A percentile compares a stretch with the other conserved stretches of the same genome.
Evolutionary conservation across 2,329 filamentous ascomycete genomes (phyloP).

Genomic region (Botrytis elliptica): DNA sequence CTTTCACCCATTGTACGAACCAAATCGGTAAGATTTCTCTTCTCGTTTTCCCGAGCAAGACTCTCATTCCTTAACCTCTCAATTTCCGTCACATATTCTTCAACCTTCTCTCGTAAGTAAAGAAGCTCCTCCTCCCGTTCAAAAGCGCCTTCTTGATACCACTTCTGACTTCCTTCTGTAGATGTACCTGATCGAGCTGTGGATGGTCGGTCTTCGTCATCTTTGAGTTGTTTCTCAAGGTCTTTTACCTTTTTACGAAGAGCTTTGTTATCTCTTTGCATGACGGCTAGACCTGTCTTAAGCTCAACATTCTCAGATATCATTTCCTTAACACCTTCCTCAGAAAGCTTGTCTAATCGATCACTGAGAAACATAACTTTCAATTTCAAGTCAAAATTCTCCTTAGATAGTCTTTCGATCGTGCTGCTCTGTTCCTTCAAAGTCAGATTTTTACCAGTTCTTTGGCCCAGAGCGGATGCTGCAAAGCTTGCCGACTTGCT

Average conservation of each 20-base stretch:
- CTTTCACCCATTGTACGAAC: slow-evolving; percentile 63
- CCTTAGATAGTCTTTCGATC: slow-evolving; percentile 92
- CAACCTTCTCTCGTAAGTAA: slow-evolving; percentile 80
- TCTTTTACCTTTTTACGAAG: slow-evolving; percentile 80
- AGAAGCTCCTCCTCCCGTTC: slow-evolving; percentile 83
- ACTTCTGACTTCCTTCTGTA: slow-evolving; percentile 53
- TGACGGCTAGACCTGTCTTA: slow-evolving; percentile 82
- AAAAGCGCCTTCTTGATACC: slow-evolving; percentile 56
- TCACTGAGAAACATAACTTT: slow-evolving; percentile 97
- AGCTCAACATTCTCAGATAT: slow-evolving; percentile 96
- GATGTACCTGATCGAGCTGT: slow-evolving; percentile 59
- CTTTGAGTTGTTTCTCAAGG: slow-evolving; percentile 73
- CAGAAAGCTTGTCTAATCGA: slow-evolving; percentile 85
- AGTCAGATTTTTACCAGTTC: slow-evolving; percentile 71
- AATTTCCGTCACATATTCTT: slow-evolving; percentile 79
- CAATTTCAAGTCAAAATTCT: slow-evolving; percentile 96
- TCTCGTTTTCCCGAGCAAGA: slow-evolving; percentile 77
- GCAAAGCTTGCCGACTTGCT: slow-evolving; percentile 49
- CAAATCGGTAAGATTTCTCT: slow-evolving; percentile 80
- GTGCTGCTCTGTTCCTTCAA: slow-evolving; percentile 97
- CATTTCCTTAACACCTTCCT: slow-evolving; percentile 96
- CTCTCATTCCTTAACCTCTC: slow-evolving; percentile 78
- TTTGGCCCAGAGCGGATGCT: slow-evolving; percentile 49
- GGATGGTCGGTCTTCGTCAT: slow-evolving; percentile 61
- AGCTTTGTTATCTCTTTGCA: slow-evolving; percentile 87